Conservation (phyloP, 176 grass and related monocot genomes). For the Ensete glaucum region DNA sequence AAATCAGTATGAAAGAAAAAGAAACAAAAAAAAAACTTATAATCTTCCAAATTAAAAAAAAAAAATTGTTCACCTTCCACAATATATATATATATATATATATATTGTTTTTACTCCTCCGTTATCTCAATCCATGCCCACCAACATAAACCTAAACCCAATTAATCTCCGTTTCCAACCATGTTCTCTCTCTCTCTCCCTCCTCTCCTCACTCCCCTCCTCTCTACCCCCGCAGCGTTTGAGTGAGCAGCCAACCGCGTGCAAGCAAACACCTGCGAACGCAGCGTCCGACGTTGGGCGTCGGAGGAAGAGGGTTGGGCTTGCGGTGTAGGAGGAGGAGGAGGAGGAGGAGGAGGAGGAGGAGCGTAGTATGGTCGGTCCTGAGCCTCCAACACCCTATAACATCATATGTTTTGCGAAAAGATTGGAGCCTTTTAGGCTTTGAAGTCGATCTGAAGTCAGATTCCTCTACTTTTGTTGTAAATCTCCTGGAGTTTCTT, state of each 20-base stretch:
- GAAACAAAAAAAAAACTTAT: too few relatives aligned
- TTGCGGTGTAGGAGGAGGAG: too few relatives aligned
- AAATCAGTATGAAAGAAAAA: too few relatives aligned
- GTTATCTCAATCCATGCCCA: conserved; percentile 28
- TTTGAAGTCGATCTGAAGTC: neutral
- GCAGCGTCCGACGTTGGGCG: neutral
- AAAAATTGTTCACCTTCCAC: too few relatives aligned
- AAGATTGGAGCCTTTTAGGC: neutral
- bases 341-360: too few relatives aligned
- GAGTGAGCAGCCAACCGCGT: neutral
- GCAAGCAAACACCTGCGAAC: neutral
- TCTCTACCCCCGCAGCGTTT: neutral
- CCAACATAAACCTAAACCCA: conserved; percentile 1
- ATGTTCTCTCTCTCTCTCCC: neutral
- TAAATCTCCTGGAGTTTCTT: neutral
- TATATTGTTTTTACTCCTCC: conserved; percentile 40
- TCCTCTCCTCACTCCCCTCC: neutral
- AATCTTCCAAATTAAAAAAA: too few relatives aligned
- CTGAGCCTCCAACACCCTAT: neutral
- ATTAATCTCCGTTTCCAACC: neutral
- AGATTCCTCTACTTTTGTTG: neutral
- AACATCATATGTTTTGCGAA: neutral
- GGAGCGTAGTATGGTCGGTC: too few relatives aligned
- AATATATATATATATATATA: neutral
- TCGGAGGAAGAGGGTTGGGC: too few relatives aligned